Conservation (phyloP, 257 asterid species). For the Rhazya stricta region DNA sequence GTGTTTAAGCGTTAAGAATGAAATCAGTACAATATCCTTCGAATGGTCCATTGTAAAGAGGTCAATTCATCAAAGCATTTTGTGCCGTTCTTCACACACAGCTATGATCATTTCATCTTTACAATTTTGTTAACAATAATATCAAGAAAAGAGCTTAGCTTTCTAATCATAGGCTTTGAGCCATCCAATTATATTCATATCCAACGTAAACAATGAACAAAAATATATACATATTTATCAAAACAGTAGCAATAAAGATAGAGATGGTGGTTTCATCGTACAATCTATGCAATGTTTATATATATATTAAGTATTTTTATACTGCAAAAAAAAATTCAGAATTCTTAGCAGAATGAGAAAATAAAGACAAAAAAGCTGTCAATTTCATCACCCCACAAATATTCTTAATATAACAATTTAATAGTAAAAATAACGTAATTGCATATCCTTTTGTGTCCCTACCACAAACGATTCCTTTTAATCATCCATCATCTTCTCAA, state of each 20-base stretch:
- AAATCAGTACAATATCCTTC: background rate
- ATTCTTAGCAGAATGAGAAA: slow-evolving; percentile 2
- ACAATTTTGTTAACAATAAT: background rate
- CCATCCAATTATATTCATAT: slow-evolving; percentile 8
- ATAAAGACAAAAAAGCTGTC: slow-evolving; percentile 16
- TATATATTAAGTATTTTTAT: background rate
- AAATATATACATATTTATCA: background rate
- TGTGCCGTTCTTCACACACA: background rate
- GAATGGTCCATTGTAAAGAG: background rate
- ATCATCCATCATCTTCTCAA: background rate
- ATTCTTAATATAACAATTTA: background rate
- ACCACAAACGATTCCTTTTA: slow-evolving; percentile 19
- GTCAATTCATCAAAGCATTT: background rate
- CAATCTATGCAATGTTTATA: slow-evolving; percentile 7
- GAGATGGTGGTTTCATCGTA: slow-evolving; percentile 14
- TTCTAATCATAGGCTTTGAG: background rate
- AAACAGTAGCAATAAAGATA: background rate
- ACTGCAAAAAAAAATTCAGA: slow-evolving; percentile 1
- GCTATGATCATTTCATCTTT: background rate
- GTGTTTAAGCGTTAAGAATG: background rate
- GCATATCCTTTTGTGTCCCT: slow-evolving; percentile 14
- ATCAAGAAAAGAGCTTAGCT: background rate
- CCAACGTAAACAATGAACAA: background rate
- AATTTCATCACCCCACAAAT: slow-evolving; percentile 16
- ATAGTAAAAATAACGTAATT: slow-evolving; percentile 1